A percentile compares a stretch with the other conserved stretches of the same genome.
Conservation (phyloP, 495 filamentous ascomycete genomes). For the Thermothielavioides terrestris region DNA sequence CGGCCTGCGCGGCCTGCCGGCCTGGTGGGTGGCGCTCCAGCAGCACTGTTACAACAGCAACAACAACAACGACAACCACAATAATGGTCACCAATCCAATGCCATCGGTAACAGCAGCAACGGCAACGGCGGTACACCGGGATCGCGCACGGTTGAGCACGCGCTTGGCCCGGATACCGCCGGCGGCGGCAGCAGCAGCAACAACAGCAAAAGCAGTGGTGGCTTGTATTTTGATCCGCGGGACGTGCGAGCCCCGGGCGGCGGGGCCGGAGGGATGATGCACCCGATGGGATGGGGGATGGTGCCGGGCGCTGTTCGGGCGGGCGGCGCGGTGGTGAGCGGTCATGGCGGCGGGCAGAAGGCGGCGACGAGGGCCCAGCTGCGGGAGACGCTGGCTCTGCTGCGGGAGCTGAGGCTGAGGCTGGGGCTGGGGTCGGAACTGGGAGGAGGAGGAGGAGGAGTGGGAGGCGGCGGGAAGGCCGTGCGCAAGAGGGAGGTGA, state of each 20-base stretch:
- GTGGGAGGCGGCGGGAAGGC: too few relatives aligned
- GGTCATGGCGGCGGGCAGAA: neutral
- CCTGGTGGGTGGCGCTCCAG: slow-evolving; percentile 23
- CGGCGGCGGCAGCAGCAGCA: too few relatives aligned
- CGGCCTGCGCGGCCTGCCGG: slow-evolving; percentile 27
- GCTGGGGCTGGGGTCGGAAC: neutral
- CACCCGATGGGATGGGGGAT: neutral
- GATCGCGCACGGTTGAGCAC: too few relatives aligned
- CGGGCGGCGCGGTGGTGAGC: neutral
- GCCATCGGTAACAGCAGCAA: too few relatives aligned
- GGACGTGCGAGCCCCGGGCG: neutral
- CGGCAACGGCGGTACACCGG: too few relatives aligned
- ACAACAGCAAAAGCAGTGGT: too few relatives aligned
- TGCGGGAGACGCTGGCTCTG: neutral
- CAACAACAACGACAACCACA: neutral
- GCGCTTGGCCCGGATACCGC: too few relatives aligned
- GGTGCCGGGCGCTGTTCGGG: neutral
- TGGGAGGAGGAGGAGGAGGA: neutral
- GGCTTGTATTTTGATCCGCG: neutral
- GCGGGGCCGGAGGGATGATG: too few relatives aligned
- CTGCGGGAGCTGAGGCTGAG: neutral
- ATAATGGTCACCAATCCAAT: neutral
- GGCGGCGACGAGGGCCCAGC: neutral
- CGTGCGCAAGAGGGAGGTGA: neutral
- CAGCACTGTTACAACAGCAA: neutral